These are phyloP conservation scores for Melocanna baccifera DNA, from an alignment of 176 grass and related monocot genomes.

Conservation along the genomic window DNA sequence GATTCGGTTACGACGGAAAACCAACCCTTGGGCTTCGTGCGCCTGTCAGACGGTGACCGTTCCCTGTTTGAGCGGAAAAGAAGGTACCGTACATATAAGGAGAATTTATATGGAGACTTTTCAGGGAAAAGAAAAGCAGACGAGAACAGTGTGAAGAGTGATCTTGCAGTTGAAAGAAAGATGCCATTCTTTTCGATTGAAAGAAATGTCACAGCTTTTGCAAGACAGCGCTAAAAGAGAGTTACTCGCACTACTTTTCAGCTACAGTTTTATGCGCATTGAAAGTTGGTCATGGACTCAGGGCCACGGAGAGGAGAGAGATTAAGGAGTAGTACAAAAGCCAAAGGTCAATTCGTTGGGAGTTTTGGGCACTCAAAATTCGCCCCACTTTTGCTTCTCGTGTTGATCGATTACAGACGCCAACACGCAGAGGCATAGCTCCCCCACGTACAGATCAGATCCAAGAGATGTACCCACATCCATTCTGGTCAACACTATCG, in stretches of 20 bases:
- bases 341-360: not conserved
- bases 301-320: too few species aligned
- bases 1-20: not conserved
- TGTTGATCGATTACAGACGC: not conserved
- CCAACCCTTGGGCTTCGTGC: not conserved
- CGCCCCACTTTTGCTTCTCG: not conserved
- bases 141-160: too few species aligned
- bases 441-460: not conserved
- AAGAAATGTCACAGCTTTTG: conserved; percentile 20
- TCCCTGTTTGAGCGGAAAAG: conserved; percentile 4
- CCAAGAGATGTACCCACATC: not conserved
- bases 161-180: not conserved
- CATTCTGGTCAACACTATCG: not conserved
- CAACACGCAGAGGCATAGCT: not conserved
- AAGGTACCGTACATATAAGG: not conserved
- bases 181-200: conserved; percentile 39
- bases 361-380: not conserved
- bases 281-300: conserved; percentile 1
- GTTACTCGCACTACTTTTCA: not conserved
- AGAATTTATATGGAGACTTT: not conserved
- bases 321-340: not conserved
- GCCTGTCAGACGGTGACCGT: conserved; percentile 14
- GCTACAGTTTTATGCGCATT: not conserved
- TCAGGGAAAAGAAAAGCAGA: not conserved
- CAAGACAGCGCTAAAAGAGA: not conserved